These are phyloP conservation scores for Aspergillus diversus DNA, from an alignment of 495 filamentous ascomycete genomes.

Conservation along the genomic window DNA sequence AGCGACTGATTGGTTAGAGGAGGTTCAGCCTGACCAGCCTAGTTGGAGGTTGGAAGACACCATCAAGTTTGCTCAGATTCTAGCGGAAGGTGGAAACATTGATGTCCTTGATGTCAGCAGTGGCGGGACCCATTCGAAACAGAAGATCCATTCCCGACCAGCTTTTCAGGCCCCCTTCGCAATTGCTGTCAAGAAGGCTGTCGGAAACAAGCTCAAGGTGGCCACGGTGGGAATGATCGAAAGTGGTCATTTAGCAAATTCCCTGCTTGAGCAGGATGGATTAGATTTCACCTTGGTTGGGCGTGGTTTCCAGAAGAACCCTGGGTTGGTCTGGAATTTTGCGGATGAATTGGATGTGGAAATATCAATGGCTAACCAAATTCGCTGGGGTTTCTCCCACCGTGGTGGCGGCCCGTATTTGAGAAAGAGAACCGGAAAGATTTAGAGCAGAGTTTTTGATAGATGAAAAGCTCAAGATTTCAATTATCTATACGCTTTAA, in stretches of 20 bases:
- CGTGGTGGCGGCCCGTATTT: slow-evolving; percentile 23
- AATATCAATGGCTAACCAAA: slow-evolving; percentile 65
- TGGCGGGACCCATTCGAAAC: slow-evolving; percentile 63
- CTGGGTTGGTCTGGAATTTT: slow-evolving; percentile 64
- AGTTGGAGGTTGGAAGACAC: slow-evolving; percentile 64
- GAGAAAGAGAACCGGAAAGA: slow-evolving; percentile 12
- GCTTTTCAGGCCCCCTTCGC: slow-evolving; percentile 71
- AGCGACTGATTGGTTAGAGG: slow-evolving; percentile 66
- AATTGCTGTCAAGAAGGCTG: slow-evolving; percentile 61
- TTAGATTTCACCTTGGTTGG: slow-evolving; percentile 67
- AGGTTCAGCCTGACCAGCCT: slow-evolving; percentile 43
- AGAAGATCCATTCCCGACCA: slow-evolving; percentile 59
- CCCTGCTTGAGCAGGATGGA: slow-evolving; percentile 57
- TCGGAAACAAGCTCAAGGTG: slow-evolving; percentile 63
- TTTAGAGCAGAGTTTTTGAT: background rate
- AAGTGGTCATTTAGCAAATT: slow-evolving; percentile 58
- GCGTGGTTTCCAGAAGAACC: slow-evolving; percentile 67
- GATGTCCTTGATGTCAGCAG: slow-evolving; percentile 69
- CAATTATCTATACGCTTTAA: background rate
- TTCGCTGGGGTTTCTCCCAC: slow-evolving; percentile 53
- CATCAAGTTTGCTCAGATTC: slow-evolving; percentile 53
- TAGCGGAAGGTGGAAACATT: slow-evolving; percentile 58
- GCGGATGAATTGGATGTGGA: slow-evolving; percentile 65
- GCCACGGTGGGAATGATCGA: slow-evolving; percentile 68
- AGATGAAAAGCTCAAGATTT: background rate